Evolutionary conservation across 2,329 filamentous ascomycete genomes (phyloP), one percentile per base, ranked within the genome.

Genomic region (Ampelomyces quisqualis): DNA sequence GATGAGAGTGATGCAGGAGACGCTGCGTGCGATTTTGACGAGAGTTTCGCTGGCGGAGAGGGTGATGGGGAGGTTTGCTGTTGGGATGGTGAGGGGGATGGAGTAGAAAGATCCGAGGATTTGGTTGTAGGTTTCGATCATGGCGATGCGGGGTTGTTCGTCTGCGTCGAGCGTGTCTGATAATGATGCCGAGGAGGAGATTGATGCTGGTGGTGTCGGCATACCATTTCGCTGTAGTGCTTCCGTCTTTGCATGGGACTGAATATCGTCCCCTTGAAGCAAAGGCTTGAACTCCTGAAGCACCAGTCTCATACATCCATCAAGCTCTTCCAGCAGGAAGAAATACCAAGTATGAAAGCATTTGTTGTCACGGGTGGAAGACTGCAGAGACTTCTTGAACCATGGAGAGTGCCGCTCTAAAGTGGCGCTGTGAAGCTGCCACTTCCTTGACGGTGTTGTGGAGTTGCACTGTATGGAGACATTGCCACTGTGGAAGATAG

Each of bases 81-180:
- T 53, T 2, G 53, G 31, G 2, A 65, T 27, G 2, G 27, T 19
- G 5, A 53, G 55, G 6, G 49, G 32, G 6, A 57, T 38, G 21
- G 49, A 56, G 35, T 64, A 62, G 38, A 64, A 60, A 9, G 51
- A 36, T 1, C 51, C 50, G 15, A 69, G 51, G 8, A 70, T 49
- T 5, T 56, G 35, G 14, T 45, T 26, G 30, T 58, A 60, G 3
- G 40, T 22, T 0, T 31, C 28, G 1, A 51, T 13, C 0, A 20
- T 32, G 11, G 29, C 2, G 0, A 20, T 14, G 8, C 36, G 17
- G 2, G 7, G 7, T 15, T 11, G 15, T 11, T 24, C 20, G 22
- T 19, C n/a, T 7, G 19, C n/a, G 7, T 8, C 7, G 5, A n/a
- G 7, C 9, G 28, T 7, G 21, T 23, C 24, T 5, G 2, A 26